Percentiles rank a stretch among this genome's conserved stretches.
Conservation (phyloP, 768 basidiomycete genomes). For the Russula vinacea region DNA sequence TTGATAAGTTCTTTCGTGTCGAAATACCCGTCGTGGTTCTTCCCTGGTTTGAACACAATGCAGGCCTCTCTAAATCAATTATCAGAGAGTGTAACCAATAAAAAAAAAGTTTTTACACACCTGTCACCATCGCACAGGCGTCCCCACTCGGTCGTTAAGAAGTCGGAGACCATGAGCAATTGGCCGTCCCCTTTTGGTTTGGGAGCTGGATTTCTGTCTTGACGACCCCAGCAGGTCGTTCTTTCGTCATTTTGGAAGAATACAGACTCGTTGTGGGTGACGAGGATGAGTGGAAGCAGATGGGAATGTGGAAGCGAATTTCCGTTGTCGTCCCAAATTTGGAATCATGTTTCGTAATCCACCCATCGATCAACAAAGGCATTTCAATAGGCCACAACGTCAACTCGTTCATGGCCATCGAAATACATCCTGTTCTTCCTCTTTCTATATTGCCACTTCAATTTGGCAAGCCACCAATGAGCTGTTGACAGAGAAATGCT, state of each 20-base stretch:
- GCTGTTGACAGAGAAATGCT: no score
- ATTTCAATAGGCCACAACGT: background rate
- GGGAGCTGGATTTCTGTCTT: background rate
- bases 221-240: background rate
- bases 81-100: background rate
- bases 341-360: background rate
- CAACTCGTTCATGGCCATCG: background rate
- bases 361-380: background rate
- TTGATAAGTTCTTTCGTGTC: background rate
- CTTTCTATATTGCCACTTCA: no score
- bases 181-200: background rate
- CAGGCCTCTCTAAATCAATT: background rate
- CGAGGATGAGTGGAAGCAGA: background rate
- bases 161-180: background rate
- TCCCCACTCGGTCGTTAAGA: background rate
- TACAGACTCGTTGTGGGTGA: background rate
- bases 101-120: background rate
- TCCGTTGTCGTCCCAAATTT: background rate
- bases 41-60: background rate
- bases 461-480: no score
- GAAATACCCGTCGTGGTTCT: constrained; percentile 1
- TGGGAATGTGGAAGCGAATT: no score
- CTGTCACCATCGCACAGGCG: background rate
- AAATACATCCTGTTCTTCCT: background rate
- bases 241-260: background rate